Base-by-base conservation (phyloP, 1,139 yeast species). In the Hansenula sp. region DNA sequence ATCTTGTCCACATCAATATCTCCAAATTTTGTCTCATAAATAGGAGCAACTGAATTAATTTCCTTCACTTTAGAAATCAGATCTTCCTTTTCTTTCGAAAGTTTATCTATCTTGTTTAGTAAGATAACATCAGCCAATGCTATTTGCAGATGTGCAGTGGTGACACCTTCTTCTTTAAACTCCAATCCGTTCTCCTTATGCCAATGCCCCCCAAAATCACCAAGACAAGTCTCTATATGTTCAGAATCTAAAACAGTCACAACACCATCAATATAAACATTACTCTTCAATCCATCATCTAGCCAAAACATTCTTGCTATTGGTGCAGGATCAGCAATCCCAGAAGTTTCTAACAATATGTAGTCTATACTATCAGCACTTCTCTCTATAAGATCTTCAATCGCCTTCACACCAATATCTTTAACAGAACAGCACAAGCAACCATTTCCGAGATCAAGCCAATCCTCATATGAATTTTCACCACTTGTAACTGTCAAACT, bases 241-340 rank as follows among this genome's bases (percentile, higher is more conserved):
- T 74, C 79, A 1, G 87, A 71, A 61, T 92, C 98, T 36, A 92
- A 69, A 6, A 94, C 97, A 0, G 97, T 85, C n/a, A 94, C 75
- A 6, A 92, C 89, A 0, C 97, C 96, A 62, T 92, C 98, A 33
- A 92, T 82, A 59, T 86, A 87, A 2, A 92, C 87, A 50, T 79
- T 82, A 7, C 96, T 82, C 12, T 82, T 73, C 42, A 92, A 67
- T 0, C 92, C 97, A 28, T 86, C 94, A 60, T 92, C 98, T 31
- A 90, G 70, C 98, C 98, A 92, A 62, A 92, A 92, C 96, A 92
- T 92, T 51, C 81, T 79, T 9, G 97, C 96, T 29, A 92, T 88
- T 0, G 97, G 97, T 0, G 84, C 97, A 0, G 98, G 98, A 58
- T 92, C 97, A 0, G 99, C 98, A n/a, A 94, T 73, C 0, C 99